Base-by-base conservation (phyloP, 169 alveolate species). In the Eimeria acervulina region DNA sequence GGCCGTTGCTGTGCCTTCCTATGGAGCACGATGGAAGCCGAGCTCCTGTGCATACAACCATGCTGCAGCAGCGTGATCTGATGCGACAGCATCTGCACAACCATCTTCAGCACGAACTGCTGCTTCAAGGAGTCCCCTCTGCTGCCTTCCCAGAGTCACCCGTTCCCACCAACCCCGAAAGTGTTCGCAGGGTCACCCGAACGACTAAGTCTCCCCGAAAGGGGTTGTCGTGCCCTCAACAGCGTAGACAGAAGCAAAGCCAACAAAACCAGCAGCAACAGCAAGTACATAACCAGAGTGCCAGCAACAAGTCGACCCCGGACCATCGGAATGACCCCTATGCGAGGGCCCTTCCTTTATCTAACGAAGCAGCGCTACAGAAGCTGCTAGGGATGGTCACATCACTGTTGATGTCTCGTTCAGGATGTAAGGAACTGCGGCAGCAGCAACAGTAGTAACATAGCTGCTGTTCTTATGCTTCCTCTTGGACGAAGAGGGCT, bases 381-480 rank as follows among this genome's bases (percentile, higher is more conserved):
- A 74, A 74, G 52, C 84, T 74, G 36, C 55, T 74, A 33, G 84
- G 84, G 55, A 74, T 74, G 84, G 84, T 74, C 84, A 74, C 47
- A 4, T 38, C 84, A 36, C 52, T 74, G 84, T 36, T 74, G 52
- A 38, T 74, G 84, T 36, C 84, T 19, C 84, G 84, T 40, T 74
- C 84, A 74, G 47, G 44, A 38, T 74, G 84, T 38, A 74, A 74
- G 52, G 84, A 74, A 74, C 59, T 74, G 59, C 52, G 0, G 52
- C 36, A 36, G 31, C 84, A 74, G 52, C 31, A 38, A 33, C 84
- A 74, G 52, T 40, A 72, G 84, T 40, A 36, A 15, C 38, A 74
- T 5, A 74, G 36, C 84, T 38, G 33, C 40, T 28, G 19, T 66
- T 66, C 40, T 2, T 66, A 66, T 28, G 15, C 19, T 28, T 26